phyloP scores from a whole-genome alignment of 495 filamentous ascomycete species.

The Acidomyces sp. region DNA sequence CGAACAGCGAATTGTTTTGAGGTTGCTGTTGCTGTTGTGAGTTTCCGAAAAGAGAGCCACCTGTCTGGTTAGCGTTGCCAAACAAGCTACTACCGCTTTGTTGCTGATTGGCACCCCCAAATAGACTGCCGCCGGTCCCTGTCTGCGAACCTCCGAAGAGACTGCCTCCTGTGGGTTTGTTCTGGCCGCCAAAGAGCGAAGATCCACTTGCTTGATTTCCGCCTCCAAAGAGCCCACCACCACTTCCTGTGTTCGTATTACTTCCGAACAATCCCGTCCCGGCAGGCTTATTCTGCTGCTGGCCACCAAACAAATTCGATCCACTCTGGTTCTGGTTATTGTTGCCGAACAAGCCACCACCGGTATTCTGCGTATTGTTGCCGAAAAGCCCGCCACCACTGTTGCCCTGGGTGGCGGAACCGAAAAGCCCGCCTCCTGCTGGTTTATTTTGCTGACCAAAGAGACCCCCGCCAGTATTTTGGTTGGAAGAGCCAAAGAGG shows the following conservation, averaged over 20 bases:
- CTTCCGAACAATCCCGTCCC: constrained; percentile 22
- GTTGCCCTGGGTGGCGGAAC: constrained; percentile 12
- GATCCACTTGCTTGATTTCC: constrained; percentile 21
- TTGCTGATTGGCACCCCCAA: constrained; percentile 26
- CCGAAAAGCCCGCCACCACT: constrained; percentile 3
- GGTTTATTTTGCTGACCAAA: constrained; percentile 28
- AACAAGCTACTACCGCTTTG: too few species aligned
- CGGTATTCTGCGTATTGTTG: constrained; percentile 12
- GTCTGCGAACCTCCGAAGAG: constrained; percentile 22
- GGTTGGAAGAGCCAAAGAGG: constrained; percentile 11
- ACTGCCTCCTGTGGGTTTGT: constrained; percentile 8
- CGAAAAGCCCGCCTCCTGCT: constrained; percentile 23
- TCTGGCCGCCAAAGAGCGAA: constrained; percentile 11
- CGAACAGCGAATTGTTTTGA: constrained; percentile 41
- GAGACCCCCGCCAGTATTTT: constrained; percentile 17
- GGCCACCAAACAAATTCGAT: constrained; percentile 25
- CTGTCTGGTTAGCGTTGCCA: constrained; percentile 19
- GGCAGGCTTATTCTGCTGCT: constrained; percentile 20
- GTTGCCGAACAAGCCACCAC: constrained; percentile 16
- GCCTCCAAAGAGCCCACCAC: constrained; percentile 26
- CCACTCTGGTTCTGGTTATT: constrained; percentile 27
- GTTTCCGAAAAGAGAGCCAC: constrained; percentile 24
- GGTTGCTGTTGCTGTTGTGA: constrained; percentile 27
- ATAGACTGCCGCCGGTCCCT: constrained; percentile 42
- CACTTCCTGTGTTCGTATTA: constrained; percentile 22